Base-by-base conservation (phyloP, 352 stramenopile genomes). In the Phytopythium montanum region DNA sequence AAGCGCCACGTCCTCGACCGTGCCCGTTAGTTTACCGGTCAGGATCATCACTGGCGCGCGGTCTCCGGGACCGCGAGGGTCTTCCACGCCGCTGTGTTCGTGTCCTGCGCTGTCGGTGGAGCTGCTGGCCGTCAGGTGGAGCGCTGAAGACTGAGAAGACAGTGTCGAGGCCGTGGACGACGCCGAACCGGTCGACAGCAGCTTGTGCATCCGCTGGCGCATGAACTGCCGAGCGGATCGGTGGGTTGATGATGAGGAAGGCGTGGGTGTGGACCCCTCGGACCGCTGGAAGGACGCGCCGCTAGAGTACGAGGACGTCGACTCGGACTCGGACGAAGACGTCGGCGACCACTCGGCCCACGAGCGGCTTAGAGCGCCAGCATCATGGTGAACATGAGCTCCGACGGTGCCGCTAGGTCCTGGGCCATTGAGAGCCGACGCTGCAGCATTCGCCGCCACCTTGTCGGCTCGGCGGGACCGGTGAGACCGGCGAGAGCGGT, bases 1-100 rank as follows among this genome's bases (percentile, higher is more conserved):
- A n/a, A 81, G 48, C 25, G 72, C 68, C 25, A 64, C 66, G 54
- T 85, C 75, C 42, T 84, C 75, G 12, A 76, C 61, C 19, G 70
- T 72, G 16, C 72, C 75, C 21, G 72, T 61, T 2, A 81, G 54
- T n/a, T 65, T 65, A 6, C 72, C 75, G 0, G 72, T 72, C 38
- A 75, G 48, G 26, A 84, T 65, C 6, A 84, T 53, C 18, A 68
- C 62, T 18, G 71, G 69, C 6, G 67, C 67, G 16, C 70, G 70
- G 7, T 58, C 52, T 8, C 52, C 52, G 9, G 52, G 52, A 10
- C 34, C 52, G 26, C 52, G 52, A 6, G 52, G 34, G 38, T 58
- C 23, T 6, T 33, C 23, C 44, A 51, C 44, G 31, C 23, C 19
- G 29, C 29, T 56, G 3, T 31, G 26, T 13, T 45, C 29, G 6